Conservation (phyloP, 352 stramenopile species). For the Phytopythium cucurbitacearum region DNA sequence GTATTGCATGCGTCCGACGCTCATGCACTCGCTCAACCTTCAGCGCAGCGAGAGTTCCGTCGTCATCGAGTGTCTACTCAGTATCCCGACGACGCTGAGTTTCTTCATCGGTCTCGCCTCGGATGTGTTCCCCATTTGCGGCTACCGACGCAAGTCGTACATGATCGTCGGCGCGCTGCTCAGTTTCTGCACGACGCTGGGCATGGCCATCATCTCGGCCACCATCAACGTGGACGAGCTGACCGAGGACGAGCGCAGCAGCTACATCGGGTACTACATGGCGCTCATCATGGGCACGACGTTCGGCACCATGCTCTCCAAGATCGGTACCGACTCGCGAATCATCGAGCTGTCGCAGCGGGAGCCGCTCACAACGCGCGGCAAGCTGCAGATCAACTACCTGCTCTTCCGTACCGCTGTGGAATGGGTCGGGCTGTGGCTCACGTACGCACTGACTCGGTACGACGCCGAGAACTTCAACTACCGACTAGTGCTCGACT, state of each 20-base stretch:
- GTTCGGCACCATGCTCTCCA: slow-evolving; percentile 79
- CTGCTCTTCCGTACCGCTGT: slow-evolving; percentile 52
- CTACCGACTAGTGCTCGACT: slow-evolving; percentile 45
- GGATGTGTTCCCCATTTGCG: slow-evolving; percentile 81
- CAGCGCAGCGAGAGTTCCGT: slow-evolving; percentile 43
- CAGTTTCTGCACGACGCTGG: slow-evolving; percentile 48
- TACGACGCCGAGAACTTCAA: slow-evolving; percentile 38
- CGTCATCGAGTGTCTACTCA: slow-evolving; percentile 71
- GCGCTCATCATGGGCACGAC: slow-evolving; percentile 74
- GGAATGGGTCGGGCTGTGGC: slow-evolving; percentile 46
- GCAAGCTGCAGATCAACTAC: slow-evolving; percentile 76
- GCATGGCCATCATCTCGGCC: slow-evolving; percentile 49
- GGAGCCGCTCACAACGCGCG: slow-evolving; percentile 62
- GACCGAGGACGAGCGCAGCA: slow-evolving; percentile 17
- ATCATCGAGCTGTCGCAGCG: slow-evolving; percentile 79
- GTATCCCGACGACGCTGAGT: slow-evolving; percentile 85
- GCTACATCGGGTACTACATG: slow-evolving; percentile 47
- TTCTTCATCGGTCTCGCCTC: slow-evolving; percentile 86
- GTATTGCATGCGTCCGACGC: slow-evolving; percentile 61
- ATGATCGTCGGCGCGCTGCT: slow-evolving; percentile 76
- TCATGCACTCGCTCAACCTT: slow-evolving; percentile 62
- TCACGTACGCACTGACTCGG: slow-evolving; percentile 37
- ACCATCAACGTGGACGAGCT: slow-evolving; percentile 25
- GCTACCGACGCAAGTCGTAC: slow-evolving; percentile 89
- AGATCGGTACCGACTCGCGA: slow-evolving; percentile 80